phyloP scores from a whole-genome alignment of 805 yeast species.

The Brettanomyces sp. region DNA sequence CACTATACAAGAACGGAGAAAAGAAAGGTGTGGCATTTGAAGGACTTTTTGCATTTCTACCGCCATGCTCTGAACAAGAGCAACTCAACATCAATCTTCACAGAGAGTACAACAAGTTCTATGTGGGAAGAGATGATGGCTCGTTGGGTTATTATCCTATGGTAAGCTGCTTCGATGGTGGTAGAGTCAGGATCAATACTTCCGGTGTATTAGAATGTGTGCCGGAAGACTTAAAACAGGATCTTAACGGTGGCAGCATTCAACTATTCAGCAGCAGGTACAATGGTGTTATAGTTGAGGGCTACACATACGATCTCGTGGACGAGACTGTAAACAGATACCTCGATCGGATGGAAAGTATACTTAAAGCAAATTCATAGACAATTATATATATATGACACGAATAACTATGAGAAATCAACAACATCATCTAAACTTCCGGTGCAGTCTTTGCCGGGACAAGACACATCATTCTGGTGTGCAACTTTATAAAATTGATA shows the following conservation, averaged over 20 bases:
- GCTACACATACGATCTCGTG: slow-evolving; percentile 69
- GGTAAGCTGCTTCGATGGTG: slow-evolving; percentile 72
- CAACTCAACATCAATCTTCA: slow-evolving; percentile 18
- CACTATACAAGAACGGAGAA: slow-evolving; percentile 71
- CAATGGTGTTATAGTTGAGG: slow-evolving; percentile 67
- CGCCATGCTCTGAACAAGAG: slow-evolving; percentile 58
- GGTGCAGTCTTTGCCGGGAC: slow-evolving; percentile 25
- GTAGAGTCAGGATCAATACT: slow-evolving; percentile 61
- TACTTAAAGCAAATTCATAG: neutral
- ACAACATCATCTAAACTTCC: slow-evolving; percentile 9
- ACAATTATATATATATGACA: neutral
- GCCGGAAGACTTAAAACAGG: slow-evolving; percentile 27
- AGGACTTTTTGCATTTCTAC: slow-evolving; percentile 64
- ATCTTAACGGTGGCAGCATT: slow-evolving; percentile 22
- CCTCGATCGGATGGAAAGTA: slow-evolving; percentile 28
- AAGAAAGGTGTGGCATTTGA: slow-evolving; percentile 56
- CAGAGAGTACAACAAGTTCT: slow-evolving; percentile 5
- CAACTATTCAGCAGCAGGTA: slow-evolving; percentile 52
- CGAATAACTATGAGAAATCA: slow-evolving; percentile 5
- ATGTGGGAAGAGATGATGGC: slow-evolving; percentile 61
- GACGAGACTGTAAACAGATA: slow-evolving; percentile 72
- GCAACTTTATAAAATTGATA: slow-evolving; percentile 29
- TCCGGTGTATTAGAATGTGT: slow-evolving; percentile 51
- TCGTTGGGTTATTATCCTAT: slow-evolving; percentile 87
- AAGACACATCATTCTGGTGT: slow-evolving; percentile 20